These are phyloP conservation scores for Fomes fomentarius DNA, from an alignment of 1,284 basidiomycete genomes.

Conservation along the genomic window DNA sequence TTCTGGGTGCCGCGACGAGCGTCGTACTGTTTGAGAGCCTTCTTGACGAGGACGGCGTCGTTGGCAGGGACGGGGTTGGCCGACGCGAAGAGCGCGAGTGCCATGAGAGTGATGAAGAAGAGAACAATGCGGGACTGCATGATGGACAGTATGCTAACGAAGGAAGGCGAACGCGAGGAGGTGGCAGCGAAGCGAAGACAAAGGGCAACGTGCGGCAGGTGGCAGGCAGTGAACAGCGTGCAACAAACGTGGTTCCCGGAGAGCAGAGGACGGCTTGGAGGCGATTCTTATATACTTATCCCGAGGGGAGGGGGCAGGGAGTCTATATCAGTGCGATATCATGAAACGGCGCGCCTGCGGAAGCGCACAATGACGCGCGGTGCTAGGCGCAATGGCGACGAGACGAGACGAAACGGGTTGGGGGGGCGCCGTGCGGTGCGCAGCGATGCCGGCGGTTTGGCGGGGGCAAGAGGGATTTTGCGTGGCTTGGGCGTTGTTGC, in stretches of 20 bases:
- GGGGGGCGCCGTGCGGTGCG: not conserved
- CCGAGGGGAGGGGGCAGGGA: not conserved
- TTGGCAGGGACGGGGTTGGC: constrained; percentile 19
- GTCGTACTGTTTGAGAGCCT: constrained; percentile 38
- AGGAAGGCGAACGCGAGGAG: not conserved
- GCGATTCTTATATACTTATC: constrained; percentile 12
- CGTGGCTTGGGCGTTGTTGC: constrained; percentile 10
- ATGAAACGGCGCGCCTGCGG: constrained; percentile 2
- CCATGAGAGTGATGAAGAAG: constrained; percentile 24
- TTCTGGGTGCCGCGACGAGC: constrained; percentile 32
- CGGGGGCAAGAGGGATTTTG: constrained; percentile 21
- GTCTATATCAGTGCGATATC: too few species aligned
- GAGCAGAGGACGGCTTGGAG: constrained; percentile 1
- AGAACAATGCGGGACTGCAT: constrained; percentile 27
- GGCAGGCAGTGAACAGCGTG: constrained; percentile 9
- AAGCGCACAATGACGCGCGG: constrained; percentile 21
- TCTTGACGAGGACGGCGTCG: constrained; percentile 20
- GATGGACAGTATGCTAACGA: not conserved
- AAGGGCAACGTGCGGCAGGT: constrained; percentile 4
- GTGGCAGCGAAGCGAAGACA: constrained; percentile 1
- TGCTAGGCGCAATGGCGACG: constrained; percentile 12
- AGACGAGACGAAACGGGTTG: not conserved
- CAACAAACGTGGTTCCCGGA: constrained; percentile 13
- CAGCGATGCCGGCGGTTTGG: constrained; percentile 18
- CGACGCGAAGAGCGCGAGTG: constrained; percentile 18